Conservation (phyloP, 148 eudicot species). For the Mesembryanthemum crystallinum region DNA sequence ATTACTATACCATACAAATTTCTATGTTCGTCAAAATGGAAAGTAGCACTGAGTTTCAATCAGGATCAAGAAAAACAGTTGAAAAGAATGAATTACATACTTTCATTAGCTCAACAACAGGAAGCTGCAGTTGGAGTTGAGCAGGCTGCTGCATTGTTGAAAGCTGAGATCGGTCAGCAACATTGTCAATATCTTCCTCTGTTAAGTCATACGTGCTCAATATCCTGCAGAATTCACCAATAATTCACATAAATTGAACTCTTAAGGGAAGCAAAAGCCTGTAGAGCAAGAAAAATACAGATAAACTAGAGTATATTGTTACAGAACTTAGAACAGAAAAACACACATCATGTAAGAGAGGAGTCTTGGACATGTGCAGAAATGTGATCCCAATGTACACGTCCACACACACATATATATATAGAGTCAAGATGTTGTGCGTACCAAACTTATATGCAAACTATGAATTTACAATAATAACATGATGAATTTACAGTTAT, state of each 20-base stretch:
- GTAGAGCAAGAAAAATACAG: not conserved
- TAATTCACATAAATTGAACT: not conserved
- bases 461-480: too few relatives aligned
- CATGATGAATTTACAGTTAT: too few relatives aligned
- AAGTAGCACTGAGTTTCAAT: not conserved
- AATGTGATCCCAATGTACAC: not conserved
- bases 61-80: not conserved
- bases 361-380: not conserved
- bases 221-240: conserved; percentile 51
- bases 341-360: not conserved
- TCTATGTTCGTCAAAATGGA: not conserved
- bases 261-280: not conserved
- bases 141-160: conserved; percentile 58
- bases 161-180: conserved; percentile 52
- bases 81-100: conserved; percentile 35
- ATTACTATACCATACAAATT: not conserved
- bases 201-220: conserved; percentile 68
- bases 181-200: conserved; percentile 74
- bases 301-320: not conserved
- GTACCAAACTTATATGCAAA: too few relatives aligned
- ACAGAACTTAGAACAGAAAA: not conserved
- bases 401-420: not conserved
- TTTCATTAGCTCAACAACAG: conserved; percentile 81
- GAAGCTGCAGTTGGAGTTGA: conserved; percentile 79
- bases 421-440: too few relatives aligned